Evolutionary conservation across 345 rosid genomes (phyloP), one percentile per base, ranked within the genome.

Genomic region (Eucalyptus microcorys): DNA sequence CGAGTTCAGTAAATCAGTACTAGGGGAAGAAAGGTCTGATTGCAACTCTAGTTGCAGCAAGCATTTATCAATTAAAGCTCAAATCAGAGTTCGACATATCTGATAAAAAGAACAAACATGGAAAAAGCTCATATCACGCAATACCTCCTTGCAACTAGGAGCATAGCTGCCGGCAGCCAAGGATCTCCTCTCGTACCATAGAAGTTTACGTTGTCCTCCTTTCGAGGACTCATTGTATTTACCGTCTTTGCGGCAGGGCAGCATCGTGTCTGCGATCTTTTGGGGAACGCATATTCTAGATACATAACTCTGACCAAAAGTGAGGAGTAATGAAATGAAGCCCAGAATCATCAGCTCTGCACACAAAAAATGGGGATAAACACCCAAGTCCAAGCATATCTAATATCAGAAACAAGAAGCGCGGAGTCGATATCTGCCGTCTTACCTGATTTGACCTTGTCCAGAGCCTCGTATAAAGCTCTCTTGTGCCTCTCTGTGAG

Each of bases 291-390:
- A 98, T 81, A 98, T 97, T 87, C 43, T 84, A 42, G 92, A 61
- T 86, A 98, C 92, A 93, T 92, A 94, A 55, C 37, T 91, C 93
- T 95, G 96, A 24, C 96, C 93, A 89, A 98, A 97, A 84, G 97
- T 96, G 87, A 97, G 93, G 87, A 98, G 95, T 89, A 98, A 91
- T 10, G 99, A 98, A 90, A 98, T 95, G 93, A 98, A 98, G 49
- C 99, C 99, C 79, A 97, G 91, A 93, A 98, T 89, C 99, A 97
- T 98, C 92, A 98, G 90, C 92, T 97, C 99, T 98, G 96, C 94
- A 95, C 49, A 49, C 43, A 3, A 52, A 32, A 5, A 1, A 85
- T 22, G 43, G 57, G 47, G 47, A 76, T 40, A 24, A 40, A 40
- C 15, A 21, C 47, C 83, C 45, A 42, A 21, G 84, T 76, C 84